Evolutionary conservation across 2,329 filamentous ascomycete species (phyloP).

Genomic region (Eutypa lata): DNA sequence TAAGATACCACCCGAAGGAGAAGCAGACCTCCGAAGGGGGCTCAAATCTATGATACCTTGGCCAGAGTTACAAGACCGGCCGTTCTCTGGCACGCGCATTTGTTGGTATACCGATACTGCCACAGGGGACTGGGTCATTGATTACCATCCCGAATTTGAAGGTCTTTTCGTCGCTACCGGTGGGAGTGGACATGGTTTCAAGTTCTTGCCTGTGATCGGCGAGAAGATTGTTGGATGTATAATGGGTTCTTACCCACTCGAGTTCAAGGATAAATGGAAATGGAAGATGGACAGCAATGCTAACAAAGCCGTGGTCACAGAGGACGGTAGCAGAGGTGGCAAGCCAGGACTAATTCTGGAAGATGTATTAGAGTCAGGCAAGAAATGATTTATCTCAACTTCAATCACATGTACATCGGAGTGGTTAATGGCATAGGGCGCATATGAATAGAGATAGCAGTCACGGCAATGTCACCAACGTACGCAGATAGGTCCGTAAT

Average conservation of each 20-base stretch:
- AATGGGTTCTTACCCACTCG: conserved; percentile 39
- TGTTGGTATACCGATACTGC: conserved; percentile 78
- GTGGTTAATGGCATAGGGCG: not conserved
- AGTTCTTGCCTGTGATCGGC: conserved; percentile 66
- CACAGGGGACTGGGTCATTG: conserved; percentile 67
- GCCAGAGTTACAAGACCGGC: conserved; percentile 51
- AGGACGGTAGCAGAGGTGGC: conserved; percentile 53
- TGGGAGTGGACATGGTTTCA: conserved; percentile 65
- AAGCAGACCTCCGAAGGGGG: conserved; percentile 57
- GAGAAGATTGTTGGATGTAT: conserved; percentile 59
- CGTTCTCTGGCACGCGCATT: conserved; percentile 60
- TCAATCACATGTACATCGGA: conserved; percentile 3
- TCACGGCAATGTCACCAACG: not conserved
- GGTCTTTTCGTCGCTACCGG: conserved; percentile 61
- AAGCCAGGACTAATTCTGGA: conserved; percentile 42
- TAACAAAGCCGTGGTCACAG: conserved; percentile 40
- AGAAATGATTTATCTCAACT: conserved; percentile 1
- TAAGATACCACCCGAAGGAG: conserved; percentile 57
- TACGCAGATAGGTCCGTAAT: not conserved
- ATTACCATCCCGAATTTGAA: conserved; percentile 61
- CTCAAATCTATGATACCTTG: conserved; percentile 60
- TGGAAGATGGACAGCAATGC: conserved; percentile 57
- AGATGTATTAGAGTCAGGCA: conserved; percentile 35
- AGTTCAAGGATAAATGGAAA: conserved; percentile 56
- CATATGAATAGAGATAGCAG: too few species aligned